Conservation (phyloP, 768 basidiomycete genomes). For the Suillus cothurnatus region DNA sequence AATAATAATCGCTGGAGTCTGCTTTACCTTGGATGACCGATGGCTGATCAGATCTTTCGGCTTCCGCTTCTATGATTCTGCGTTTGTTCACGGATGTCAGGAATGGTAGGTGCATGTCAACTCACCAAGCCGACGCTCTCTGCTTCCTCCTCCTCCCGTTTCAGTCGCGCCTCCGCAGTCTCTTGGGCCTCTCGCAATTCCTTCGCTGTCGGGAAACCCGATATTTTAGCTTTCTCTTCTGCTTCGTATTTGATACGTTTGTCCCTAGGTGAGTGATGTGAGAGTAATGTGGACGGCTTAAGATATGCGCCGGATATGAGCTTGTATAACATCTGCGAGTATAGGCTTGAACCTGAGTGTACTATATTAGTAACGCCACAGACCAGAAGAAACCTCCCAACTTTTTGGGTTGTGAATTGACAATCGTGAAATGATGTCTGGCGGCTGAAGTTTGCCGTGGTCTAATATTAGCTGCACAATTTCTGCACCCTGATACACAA, state of each 20-base stretch:
- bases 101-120: conserved; percentile 13
- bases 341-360: conserved; percentile 40
- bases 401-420: conserved; percentile 60
- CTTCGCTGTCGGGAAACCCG: conserved; percentile 79
- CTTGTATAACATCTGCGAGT: conserved; percentile 64
- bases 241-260: conserved; percentile 79
- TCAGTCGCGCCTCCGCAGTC: conserved; percentile 60
- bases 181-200: conserved; percentile 75
- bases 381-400: conserved; percentile 32
- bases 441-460: conserved; percentile 82
- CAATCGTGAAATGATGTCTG: conserved; percentile 62
- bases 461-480: conserved; percentile 78
- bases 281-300: conserved; percentile 75
- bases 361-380: conserved; percentile 21
- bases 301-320: conserved; percentile 76
- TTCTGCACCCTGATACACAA: conserved; percentile 60
- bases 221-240: conserved; percentile 74
- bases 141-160: conserved; percentile 71
- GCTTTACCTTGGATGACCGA: conserved; percentile 55
- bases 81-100: conserved; percentile 24
- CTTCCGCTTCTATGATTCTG: conserved; percentile 59
- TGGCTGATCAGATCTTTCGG: conserved; percentile 46
- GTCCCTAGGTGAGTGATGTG: conserved; percentile 80
- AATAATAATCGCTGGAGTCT: conserved; percentile 6
- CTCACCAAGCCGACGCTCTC: conserved; percentile 75